Evolutionary conservation across 2,329 filamentous ascomycete genomes (phyloP), one percentile per base, ranked within the genome.

Genomic region (Neopestalotiopsis rosae): DNA sequence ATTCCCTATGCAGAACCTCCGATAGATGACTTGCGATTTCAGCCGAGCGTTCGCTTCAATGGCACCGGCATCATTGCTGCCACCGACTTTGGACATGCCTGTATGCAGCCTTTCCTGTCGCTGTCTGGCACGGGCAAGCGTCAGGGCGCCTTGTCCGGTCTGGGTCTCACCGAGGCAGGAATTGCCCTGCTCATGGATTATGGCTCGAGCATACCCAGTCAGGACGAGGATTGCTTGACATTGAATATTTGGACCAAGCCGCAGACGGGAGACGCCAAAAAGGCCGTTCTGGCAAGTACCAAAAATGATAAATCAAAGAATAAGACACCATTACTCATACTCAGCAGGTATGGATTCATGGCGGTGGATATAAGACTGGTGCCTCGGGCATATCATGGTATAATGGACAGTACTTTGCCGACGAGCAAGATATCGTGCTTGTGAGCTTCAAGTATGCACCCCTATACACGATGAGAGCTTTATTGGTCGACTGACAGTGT

Each of bases 241-340:
- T 71, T 83, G 17, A 80, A 79, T 64, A 72, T 85, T 2, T 84
- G 81, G 81, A 74, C 81, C 13, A 59, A 61, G 1, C 65, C 65
- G 2, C 65, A 67, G 65, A 61, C 56, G 1, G 65, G 65, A 24
- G 65, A 67, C 12, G 32, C 28, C 32, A 45, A 52, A 9, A 67
- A 67, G 30, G 65, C 65, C 9, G 65, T 67, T 9, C 14, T 67
- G 65, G 56, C 34, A 59, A 38, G 65, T 62, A 10, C 24, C 14
- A 32, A 24, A 5, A 12, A 34, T 20, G 2, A 12, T 12, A 20
- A 62, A 14, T 30, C 9, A 20, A 20, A 34, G 32, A 17, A 14
- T n/a, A n/a, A 5, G 20, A 28, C 1, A 5, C 3, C 10, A 24
- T 7, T 17, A 5, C 30, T 66, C 4, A 57, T 38, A 12, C 20